Evolutionary conservation across 495 filamentous ascomycete species (phyloP).

Genomic region (Hyaloscypha finlandica): DNA sequence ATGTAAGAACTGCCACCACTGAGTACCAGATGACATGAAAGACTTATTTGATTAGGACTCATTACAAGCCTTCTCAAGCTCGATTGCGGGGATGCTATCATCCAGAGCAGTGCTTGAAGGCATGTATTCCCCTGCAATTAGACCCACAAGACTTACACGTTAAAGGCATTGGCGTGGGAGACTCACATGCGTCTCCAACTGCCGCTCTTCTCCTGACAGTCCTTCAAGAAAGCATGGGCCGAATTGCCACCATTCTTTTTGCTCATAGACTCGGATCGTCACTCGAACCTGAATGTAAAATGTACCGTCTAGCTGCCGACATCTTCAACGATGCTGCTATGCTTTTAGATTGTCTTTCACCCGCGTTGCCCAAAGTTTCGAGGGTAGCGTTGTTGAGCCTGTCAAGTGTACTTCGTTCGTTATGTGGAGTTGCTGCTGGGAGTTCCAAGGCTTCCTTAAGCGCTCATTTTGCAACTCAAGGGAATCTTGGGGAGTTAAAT

Average conservation of each 20-base stretch:
- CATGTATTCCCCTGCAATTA: slow-evolving; percentile 28
- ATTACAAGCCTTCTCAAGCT: slow-evolving; percentile 92
- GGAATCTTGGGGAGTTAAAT: slow-evolving; percentile 93
- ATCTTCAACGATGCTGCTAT: slow-evolving; percentile 92
- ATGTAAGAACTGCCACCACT: slow-evolving; percentile 42
- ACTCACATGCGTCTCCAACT: slow-evolving; percentile 81
- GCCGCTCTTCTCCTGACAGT: slow-evolving; percentile 84
- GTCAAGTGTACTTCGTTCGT: slow-evolving; percentile 73
- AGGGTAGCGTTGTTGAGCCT: slow-evolving; percentile 72
- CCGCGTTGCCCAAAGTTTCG: slow-evolving; percentile 66
- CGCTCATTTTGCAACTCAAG: slow-evolving; percentile 85
- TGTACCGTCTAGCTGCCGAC: slow-evolving; percentile 87
- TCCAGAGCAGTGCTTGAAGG: slow-evolving; percentile 90
- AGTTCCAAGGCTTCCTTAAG: slow-evolving; percentile 89
- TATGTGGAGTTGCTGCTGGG: slow-evolving; percentile 88
- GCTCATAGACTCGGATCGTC: slow-evolving; percentile 81
- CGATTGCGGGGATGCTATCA: slow-evolving; percentile 84
- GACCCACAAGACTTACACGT: neutral
- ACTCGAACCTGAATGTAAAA: slow-evolving; percentile 94
- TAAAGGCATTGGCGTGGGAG: slow-evolving; percentile 83
- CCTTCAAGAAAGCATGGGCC: slow-evolving; percentile 80
- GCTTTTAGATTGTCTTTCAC: slow-evolving; percentile 85
- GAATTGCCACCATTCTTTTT: slow-evolving; percentile 89
- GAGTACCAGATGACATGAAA: neutral
- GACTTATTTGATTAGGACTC: slow-evolving; percentile 65